A percentile compares a stretch with the other conserved stretches of the same genome.
Evolutionary conservation across 352 stramenopile genomes (phyloP).

Genomic region (Lagenidium sp.): DNA sequence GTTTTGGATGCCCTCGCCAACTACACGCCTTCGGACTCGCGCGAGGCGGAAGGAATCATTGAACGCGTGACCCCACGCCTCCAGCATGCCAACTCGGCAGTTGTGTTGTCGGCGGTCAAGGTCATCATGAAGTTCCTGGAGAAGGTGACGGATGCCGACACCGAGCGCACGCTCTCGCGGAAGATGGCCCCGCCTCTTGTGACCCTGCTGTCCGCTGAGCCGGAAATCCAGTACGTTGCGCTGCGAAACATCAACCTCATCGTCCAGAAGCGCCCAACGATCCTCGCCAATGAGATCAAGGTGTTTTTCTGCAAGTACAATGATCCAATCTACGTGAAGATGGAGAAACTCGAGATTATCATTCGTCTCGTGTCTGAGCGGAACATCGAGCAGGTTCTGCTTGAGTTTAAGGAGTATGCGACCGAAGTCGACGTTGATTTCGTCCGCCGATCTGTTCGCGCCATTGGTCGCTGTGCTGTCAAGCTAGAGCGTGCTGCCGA

Average conservation of each 20-base stretch:
- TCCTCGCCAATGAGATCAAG: conserved; percentile 94
- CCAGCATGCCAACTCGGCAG: conserved; percentile 97
- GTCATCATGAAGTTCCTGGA: conserved; percentile 95
- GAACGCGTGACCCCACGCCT: conserved; percentile 97
- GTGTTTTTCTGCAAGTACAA: conserved; percentile 99
- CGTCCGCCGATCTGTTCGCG: conserved; percentile 94
- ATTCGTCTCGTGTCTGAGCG: conserved; percentile 97
- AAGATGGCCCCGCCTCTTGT: conserved; percentile 99
- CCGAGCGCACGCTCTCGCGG: conserved; percentile 79
- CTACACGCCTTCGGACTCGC: conserved; percentile 92
- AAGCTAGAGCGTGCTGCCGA: conserved; percentile 97
- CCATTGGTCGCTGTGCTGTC: conserved; percentile 97
- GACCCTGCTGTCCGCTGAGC: conserved; percentile 96
- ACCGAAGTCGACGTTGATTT: conserved; percentile 99
- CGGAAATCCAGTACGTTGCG: conserved; percentile 99
- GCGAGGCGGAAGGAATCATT: conserved; percentile 98
- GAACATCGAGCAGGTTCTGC: conserved; percentile 98
- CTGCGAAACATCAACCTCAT: conserved; percentile 99
- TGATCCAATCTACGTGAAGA: conserved; percentile 95
- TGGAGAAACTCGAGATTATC: conserved; percentile 99
- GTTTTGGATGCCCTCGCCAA: conserved; percentile 95
- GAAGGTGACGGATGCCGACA: conserved; percentile 93
- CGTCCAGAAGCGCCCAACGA: conserved; percentile 95
- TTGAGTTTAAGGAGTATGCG: conserved; percentile 99
- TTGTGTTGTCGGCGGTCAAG: conserved; percentile 98